Percentiles rank a stretch among this genome's conserved stretches.
phyloP scores from a whole-genome alignment of 345 rosid genomes.

The Lumnitzera littorea region DNA sequence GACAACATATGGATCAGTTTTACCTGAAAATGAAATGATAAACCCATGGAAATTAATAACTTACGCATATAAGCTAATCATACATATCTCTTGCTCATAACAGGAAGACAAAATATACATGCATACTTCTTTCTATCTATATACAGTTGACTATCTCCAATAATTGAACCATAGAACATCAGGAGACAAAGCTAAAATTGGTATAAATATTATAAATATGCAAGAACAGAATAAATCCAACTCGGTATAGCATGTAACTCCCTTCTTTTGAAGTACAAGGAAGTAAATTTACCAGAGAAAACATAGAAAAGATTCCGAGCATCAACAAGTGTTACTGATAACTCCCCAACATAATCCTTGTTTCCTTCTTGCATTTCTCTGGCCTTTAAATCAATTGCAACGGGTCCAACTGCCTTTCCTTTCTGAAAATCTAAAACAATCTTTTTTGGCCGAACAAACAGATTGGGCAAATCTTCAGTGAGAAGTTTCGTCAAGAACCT shows the following conservation, averaged over 20 bases:
- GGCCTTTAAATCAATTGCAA: conserved; percentile 52
- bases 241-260: background rate
- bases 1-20: conserved; percentile 95
- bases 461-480: conserved; percentile 84
- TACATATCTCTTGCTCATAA: too few relatives aligned
- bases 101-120: too few relatives aligned
- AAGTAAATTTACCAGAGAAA: conserved; percentile 50
- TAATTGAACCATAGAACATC: background rate
- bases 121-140: background rate
- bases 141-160: background rate
- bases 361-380: conserved; percentile 89
- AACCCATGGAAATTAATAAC: conserved; percentile 2
- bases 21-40: conserved; percentile 41
- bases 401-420: conserved; percentile 92
- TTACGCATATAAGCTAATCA: too few relatives aligned
- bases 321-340: conserved; percentile 91
- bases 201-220: too few relatives aligned
- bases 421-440: conserved; percentile 94
- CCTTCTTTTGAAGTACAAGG: background rate
- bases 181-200: too few relatives aligned
- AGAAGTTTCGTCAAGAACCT: conserved; percentile 95
- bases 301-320: conserved; percentile 79
- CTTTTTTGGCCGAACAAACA: conserved; percentile 97
- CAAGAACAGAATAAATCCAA: too few relatives aligned
- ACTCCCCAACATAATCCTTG: conserved; percentile 85